A percentile compares a stretch with the other conserved stretches of the same genome.
Conservation (phyloP, 768 basidiomycete genomes). For the Gelatoporia subvermispora region DNA sequence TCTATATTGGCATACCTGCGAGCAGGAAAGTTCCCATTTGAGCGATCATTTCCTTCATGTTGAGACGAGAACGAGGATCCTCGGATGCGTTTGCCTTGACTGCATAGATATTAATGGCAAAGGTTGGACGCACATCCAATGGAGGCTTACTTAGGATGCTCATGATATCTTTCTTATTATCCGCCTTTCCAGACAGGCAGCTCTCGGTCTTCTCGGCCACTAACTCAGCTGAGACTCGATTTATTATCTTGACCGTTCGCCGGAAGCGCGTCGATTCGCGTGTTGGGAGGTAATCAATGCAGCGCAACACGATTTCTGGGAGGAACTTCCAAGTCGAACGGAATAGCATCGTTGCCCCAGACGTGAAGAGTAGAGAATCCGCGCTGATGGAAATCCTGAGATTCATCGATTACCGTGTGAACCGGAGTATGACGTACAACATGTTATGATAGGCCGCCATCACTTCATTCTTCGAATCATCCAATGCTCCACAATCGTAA, state of each 20-base stretch:
- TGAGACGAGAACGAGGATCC: slow-evolving; percentile 23
- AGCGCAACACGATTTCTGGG: slow-evolving; percentile 20
- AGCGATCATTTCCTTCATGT: slow-evolving; percentile 26
- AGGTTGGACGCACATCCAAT: neutral
- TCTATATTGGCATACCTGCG: slow-evolving; percentile 1
- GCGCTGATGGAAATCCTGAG: slow-evolving; percentile 13
- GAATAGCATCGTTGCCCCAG: slow-evolving; percentile 20
- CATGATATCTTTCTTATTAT: slow-evolving; percentile 29
- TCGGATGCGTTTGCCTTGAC: slow-evolving; percentile 28
- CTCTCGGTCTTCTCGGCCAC: slow-evolving; percentile 19
- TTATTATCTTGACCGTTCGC: slow-evolving; percentile 19
- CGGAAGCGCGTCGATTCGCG: slow-evolving; percentile 26
- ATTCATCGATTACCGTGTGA: too few relatives aligned
- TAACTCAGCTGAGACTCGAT: slow-evolving; percentile 17
- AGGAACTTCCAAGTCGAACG: slow-evolving; percentile 24
- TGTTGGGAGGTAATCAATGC: slow-evolving; percentile 24
- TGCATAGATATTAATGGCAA: neutral
- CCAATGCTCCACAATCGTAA: slow-evolving; percentile 19
- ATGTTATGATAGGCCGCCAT: slow-evolving; percentile 19
- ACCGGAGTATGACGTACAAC: too few relatives aligned
- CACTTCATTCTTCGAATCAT: slow-evolving; percentile 14
- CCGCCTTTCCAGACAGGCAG: slow-evolving; percentile 11
- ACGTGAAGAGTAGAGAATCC: slow-evolving; percentile 21
- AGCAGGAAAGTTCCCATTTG: slow-evolving; percentile 22
- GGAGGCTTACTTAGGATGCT: slow-evolving; percentile 24